These are phyloP conservation scores for Pythium graminicola DNA, from an alignment of 352 stramenopile species.

Conservation along the genomic window DNA sequence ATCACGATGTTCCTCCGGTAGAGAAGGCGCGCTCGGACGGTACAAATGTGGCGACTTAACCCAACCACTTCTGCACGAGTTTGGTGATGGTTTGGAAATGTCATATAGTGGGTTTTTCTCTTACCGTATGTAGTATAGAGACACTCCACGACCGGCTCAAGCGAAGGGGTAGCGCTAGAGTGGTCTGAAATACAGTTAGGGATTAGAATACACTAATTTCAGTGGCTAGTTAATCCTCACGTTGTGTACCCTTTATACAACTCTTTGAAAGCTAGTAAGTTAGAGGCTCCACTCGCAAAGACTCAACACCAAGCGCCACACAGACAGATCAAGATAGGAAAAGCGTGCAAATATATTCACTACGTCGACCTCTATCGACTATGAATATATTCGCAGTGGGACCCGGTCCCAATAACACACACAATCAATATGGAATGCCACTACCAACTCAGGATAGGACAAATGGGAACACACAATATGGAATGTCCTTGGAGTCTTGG, in stretches of 20 bases:
- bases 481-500: not conserved
- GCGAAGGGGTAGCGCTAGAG: too few relatives aligned
- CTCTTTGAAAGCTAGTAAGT: not conserved
- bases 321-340: not conserved
- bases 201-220: not conserved
- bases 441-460: not conserved
- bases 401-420: too few relatives aligned
- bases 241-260: not conserved
- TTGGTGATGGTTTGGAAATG: too few relatives aligned
- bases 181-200: too few relatives aligned
- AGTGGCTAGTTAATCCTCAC: not conserved
- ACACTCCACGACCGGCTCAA: too few relatives aligned
- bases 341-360: not conserved
- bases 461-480: conserved; percentile 3
- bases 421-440: not conserved
- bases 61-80: too few relatives aligned
- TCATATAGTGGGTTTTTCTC: too few relatives aligned
- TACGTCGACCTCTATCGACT: not conserved
- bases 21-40: too few relatives aligned
- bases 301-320: not conserved
- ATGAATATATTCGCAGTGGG: too few relatives aligned
- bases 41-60: too few relatives aligned
- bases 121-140: too few relatives aligned
- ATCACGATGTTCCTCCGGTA: too few relatives aligned
- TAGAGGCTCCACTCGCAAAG: not conserved